Evolutionary conservation across 768 basidiomycete species (phyloP).

Genomic region (Leccinum longicurvipes): DNA sequence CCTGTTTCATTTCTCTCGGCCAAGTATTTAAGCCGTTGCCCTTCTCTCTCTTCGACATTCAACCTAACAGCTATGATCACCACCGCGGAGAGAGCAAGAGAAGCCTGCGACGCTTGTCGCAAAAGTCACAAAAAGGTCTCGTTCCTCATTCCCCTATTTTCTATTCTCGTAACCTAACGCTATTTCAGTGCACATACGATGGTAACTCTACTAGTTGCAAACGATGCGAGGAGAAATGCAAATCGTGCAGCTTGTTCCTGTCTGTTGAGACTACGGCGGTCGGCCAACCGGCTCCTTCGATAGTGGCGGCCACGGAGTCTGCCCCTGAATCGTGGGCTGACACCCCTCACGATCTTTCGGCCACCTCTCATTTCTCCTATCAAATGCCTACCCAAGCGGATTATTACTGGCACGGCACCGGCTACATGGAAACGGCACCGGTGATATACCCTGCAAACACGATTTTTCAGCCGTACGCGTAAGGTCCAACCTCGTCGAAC

Average conservation of each 20-base stretch:
- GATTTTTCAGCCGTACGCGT: slow-evolving; percentile 16
- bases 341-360: slow-evolving; percentile 2
- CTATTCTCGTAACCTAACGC: not conserved
- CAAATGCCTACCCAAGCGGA: not conserved
- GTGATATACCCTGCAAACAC: slow-evolving; percentile 5
- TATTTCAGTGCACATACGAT: slow-evolving; percentile 18
- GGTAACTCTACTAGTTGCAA: slow-evolving; percentile 8
- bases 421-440: not conserved
- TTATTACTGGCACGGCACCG: not conserved
- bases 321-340: slow-evolving; percentile 5
- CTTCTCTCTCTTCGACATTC: not conserved
- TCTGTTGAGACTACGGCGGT: not conserved
- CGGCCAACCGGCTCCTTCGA: slow-evolving; percentile 6
- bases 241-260: slow-evolving; percentile 16
- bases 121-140: slow-evolving; percentile 26
- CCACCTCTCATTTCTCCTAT: not conserved
- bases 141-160: not conserved
- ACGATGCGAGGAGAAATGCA: slow-evolving; percentile 15
- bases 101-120: slow-evolving; percentile 25
- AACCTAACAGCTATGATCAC: slow-evolving; percentile 17
- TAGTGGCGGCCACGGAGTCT: not conserved
- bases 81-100: slow-evolving; percentile 21
- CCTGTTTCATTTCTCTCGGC: slow-evolving; percentile 6
- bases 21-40: slow-evolving; percentile 19
- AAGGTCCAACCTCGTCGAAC: not conserved